Percentiles rank a stretch among this genome's conserved stretches.
Evolutionary conservation across 768 basidiomycete genomes (phyloP).

Genomic region (Russula earlei): DNA sequence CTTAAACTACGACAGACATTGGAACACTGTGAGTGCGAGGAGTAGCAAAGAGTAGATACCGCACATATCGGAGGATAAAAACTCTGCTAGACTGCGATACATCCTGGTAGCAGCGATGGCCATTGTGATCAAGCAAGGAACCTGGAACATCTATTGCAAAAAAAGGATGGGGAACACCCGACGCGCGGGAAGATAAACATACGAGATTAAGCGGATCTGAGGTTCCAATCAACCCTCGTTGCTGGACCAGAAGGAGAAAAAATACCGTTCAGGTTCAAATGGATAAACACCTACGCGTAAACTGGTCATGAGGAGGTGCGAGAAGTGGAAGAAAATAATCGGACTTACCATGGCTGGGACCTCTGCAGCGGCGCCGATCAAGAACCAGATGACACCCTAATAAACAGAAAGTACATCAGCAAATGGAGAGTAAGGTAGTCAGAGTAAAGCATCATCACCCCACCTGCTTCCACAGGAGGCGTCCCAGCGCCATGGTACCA

Average conservation of each 20-base stretch:
- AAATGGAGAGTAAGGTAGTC: not conserved
- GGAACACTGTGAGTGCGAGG: not conserved
- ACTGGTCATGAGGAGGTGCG: not conserved
- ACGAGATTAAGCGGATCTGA: not conserved
- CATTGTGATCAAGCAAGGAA: not conserved
- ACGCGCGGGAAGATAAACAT: not conserved
- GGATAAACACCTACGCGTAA: not conserved
- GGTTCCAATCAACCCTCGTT: not conserved
- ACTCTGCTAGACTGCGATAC: not conserved
- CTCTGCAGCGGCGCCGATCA: not conserved
- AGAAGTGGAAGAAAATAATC: not conserved
- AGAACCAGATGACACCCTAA: not conserved
- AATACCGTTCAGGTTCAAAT: not conserved
- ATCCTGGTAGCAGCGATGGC: not conserved
- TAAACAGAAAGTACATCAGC: not conserved
- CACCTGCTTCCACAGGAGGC: not conserved
- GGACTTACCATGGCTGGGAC: not conserved
- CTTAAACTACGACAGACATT: not conserved
- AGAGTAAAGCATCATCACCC: not conserved
- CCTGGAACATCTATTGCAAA: not conserved
- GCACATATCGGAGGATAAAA: not conserved
- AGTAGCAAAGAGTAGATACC: not conserved
- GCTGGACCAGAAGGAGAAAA: not conserved
- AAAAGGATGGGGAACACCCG: too few species aligned
- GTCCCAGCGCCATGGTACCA: not conserved